Evolutionary conservation across 2,329 filamentous ascomycete species (phyloP), one percentile per base, ranked within the genome.

Genomic region (Eurotiales sp.): DNA sequence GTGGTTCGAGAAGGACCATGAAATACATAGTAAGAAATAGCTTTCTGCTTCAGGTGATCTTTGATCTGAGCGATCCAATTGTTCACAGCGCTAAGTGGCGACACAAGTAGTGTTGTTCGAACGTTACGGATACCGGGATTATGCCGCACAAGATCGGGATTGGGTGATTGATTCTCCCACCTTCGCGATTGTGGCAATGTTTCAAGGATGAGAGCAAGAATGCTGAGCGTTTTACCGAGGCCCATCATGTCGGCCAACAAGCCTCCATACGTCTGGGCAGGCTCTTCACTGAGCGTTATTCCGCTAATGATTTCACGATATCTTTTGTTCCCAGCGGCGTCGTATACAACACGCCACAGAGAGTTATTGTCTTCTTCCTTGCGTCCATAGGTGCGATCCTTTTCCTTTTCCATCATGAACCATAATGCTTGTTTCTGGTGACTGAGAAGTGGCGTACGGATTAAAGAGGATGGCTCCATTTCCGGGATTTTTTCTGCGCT

Each of bases 11-110:
- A 85, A 0, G 83, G 76, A 2, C 93, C 93, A 66, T 99, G 93
- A 58, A 96, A 97, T 50, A 93, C 82, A 64, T 93, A 89, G 62
- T 83, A 89, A 1, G 75, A 84, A 15, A 97, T 64, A 7, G 79
- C 72, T 0, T 77, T 79, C 0, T 81, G 76, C 45, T 80, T 77
- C 41, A 95, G 76, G 67, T 99, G 93, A 53, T 87, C 80, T 61
- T 86, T 86, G 55, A 97, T 88, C 69, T 99, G 93, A 59, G 90
- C 84, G 61, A 92, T 87, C 93, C 93, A 99, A 63, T 97, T 99
- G 22, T 87, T 86, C 52, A 97, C 84, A 0, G 92, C 93, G 62
- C 89, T 96, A 2, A 96, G 78, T 1, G 93, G 93, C 51, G 88
- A 95, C 14, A 99, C 83, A 15, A 99, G 78, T 27, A 99, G 75